These are phyloP conservation scores for Phycomyces blakesleeanus DNA, from an alignment of 192 early-diverging fungal species.

Conservation along the genomic window DNA sequence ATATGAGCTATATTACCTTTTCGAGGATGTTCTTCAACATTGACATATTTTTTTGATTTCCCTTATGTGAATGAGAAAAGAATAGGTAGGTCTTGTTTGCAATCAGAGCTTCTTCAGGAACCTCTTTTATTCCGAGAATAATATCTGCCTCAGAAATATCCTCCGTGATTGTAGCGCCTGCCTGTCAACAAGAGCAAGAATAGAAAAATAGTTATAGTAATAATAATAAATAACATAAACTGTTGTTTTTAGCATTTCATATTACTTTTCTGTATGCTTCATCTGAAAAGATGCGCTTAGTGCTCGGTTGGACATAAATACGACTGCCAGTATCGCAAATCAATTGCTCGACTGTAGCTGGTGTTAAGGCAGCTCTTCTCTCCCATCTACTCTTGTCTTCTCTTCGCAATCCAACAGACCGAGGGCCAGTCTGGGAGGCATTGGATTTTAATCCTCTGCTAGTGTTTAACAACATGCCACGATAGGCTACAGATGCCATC, in stretches of 20 bases:
- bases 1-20: conserved; percentile 52
- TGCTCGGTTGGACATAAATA: conserved; percentile 90
- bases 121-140: conserved; percentile 96
- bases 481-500: no score
- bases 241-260: neutral
- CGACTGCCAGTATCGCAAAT: conserved; percentile 80
- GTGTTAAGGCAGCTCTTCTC: conserved; percentile 85
- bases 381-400: conserved; percentile 99
- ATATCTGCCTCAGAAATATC: conserved; percentile 87
- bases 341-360: conserved; percentile 77
- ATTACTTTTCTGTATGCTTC: conserved; percentile 72
- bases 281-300: conserved; percentile 87
- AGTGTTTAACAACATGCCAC: no score
- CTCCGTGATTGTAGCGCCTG: conserved; percentile 80
- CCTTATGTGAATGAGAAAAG: conserved; percentile 98
- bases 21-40: conserved; percentile 85
- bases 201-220: no score
- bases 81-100: conserved; percentile 88
- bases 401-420: conserved; percentile 75
- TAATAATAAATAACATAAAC: no score
- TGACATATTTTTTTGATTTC: conserved; percentile 90
- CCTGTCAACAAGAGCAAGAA: conserved; percentile 33
- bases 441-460: no score
- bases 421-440: neutral
- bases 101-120: conserved; percentile 77